phyloP scores from a whole-genome alignment of 2,329 filamentous ascomycete species.

The Hymenoscyphus infarciens region DNA sequence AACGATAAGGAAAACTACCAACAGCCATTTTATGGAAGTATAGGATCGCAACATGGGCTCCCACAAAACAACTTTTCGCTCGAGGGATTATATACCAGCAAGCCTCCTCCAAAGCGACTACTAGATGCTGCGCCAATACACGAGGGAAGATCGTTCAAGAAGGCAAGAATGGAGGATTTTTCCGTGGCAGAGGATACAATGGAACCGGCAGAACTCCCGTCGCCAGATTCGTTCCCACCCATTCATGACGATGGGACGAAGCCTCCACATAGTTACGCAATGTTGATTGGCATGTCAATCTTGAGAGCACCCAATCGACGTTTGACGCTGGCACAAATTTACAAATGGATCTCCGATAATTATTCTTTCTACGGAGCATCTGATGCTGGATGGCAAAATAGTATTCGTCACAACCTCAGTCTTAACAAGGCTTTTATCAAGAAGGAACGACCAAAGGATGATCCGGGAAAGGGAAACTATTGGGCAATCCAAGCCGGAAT shows the following conservation, averaged over 20 bases:
- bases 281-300: slow-evolving; percentile 95
- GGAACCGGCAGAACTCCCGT: slow-evolving; percentile 35
- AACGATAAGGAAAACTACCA: slow-evolving; percentile 56
- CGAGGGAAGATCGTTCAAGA: slow-evolving; percentile 66
- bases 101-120: slow-evolving; percentile 57
- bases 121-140: slow-evolving; percentile 72
- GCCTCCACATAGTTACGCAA: slow-evolving; percentile 88
- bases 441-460: slow-evolving; percentile 92
- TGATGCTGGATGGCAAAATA: slow-evolving; percentile 96
- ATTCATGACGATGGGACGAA: slow-evolving; percentile 86
- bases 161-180: slow-evolving; percentile 56
- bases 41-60: slow-evolving; percentile 35
- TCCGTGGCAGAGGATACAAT: slow-evolving; percentile 39
- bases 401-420: slow-evolving; percentile 95
- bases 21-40: slow-evolving; percentile 45
- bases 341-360: slow-evolving; percentile 98
- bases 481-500: slow-evolving; percentile 91
- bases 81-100: slow-evolving; percentile 49
- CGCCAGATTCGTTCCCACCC: slow-evolving; percentile 63
- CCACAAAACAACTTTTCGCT: slow-evolving; percentile 44
- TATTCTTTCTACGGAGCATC: slow-evolving; percentile 82
- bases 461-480: slow-evolving; percentile 96
- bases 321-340: slow-evolving; percentile 90
- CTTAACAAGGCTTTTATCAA: slow-evolving; percentile 96
- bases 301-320: slow-evolving; percentile 78